Conservation (phyloP, 176 grass and related monocot species). For the Themeda triandra region DNA sequence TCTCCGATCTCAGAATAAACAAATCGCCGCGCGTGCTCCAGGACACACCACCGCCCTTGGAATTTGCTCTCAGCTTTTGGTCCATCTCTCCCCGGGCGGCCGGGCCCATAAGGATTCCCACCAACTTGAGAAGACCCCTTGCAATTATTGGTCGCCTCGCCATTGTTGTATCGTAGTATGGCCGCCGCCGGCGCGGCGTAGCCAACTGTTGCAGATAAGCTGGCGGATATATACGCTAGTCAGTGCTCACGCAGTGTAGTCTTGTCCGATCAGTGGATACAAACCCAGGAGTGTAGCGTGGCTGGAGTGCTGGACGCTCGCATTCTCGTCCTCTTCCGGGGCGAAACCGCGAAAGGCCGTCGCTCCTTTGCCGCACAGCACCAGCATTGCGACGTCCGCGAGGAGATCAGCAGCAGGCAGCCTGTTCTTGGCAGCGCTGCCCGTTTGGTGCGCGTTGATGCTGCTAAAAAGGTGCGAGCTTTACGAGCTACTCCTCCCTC, state of each 20-base stretch:
- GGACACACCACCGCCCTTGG: conserved; percentile 14
- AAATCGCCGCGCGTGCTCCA: conserved; percentile 1
- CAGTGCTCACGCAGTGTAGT: neutral
- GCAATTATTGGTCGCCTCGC: neutral
- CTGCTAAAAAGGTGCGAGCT: conserved; percentile 3
- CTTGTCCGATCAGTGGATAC: neutral
- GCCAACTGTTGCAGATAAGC: neutral
- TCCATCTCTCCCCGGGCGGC: neutral
- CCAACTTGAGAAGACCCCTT: neutral
- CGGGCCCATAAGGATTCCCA: neutral
- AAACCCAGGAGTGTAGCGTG: neutral
- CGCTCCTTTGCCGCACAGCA: neutral
- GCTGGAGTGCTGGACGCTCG: neutral
- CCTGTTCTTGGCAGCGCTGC: neutral
- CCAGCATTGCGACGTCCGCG: conserved; percentile 1
- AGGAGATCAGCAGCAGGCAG: too few relatives aligned
- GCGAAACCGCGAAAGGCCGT: too few relatives aligned
- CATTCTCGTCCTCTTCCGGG: neutral
- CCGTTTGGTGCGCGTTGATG: neutral
- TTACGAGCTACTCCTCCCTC: neutral
- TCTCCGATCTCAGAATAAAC: conserved; percentile 12
- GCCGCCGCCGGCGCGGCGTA: neutral
- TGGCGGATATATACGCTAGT: neutral
- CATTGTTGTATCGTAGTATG: neutral
- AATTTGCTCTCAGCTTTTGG: neutral